Base-by-base conservation (phyloP, 768 basidiomycete species). In the Lentinula guzmanii region DNA sequence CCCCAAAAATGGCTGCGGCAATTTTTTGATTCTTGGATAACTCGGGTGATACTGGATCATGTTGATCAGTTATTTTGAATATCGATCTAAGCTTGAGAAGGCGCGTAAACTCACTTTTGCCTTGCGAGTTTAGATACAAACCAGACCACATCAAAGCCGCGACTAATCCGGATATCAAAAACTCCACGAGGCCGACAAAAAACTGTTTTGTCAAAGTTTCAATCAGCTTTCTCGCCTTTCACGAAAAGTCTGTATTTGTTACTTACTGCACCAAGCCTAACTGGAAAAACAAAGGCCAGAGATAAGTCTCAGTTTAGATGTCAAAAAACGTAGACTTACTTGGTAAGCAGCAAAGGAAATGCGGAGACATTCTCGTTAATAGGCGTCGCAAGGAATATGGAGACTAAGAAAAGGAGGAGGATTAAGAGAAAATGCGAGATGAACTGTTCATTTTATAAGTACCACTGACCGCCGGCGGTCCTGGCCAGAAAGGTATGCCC, bases 301-400 rank as follows among this genome's bases (percentile, higher is more conserved):
- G 13, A 8, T 52, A 15, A 34, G 51, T 48, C 9, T 21, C 46
- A 24, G 6, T 10, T 7, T 48, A 11, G 11, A 48, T 9, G 46
- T 11, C 9, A 33, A 7, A 54, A 16, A 13, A 39, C 5, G 11
- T 5, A 39, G 37, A 54, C 53, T 11, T 24, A 58, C 41, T 58
- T 13, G 56, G 56, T 13, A 58, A 21, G 45, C 56, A 58, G 18
- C 56, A 58, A 35, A 58, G 56, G 56, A 58, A 58, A 24, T 58
- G 56, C 18, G 56, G 56, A 16, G 56, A 43, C 56, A 58, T 58
- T 42, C 10, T 54, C 6, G 37, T 48, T 21, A 9, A 11, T 18
- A 9, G 21, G 18, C 5, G 5, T 28, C 28, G 28, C 28, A 48
- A 48, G 46, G 8, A 21, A 48, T 15, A 3, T 39, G 42, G 11